These are phyloP conservation scores for Piloderma croceum DNA, from an alignment of 768 basidiomycete genomes.

Conservation along the genomic window DNA sequence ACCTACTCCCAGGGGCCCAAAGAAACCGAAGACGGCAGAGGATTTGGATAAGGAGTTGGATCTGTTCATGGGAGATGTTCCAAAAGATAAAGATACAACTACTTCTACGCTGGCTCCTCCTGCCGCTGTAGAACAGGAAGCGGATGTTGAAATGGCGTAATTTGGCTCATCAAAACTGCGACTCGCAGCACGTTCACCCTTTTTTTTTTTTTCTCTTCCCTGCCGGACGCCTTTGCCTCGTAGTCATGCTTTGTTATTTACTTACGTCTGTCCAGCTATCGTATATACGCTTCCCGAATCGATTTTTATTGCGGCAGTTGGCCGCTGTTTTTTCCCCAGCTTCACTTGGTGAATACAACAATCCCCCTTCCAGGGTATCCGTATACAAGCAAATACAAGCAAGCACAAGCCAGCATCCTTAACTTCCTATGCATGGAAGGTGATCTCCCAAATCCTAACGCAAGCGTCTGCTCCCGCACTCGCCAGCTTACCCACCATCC, in stretches of 20 bases:
- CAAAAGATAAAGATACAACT: slow-evolving; percentile 19
- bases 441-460: slow-evolving; percentile 67
- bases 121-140: slow-evolving; percentile 8
- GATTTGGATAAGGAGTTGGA: slow-evolving; percentile 89
- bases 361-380: too few species aligned
- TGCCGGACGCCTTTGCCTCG: too few species aligned
- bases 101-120: slow-evolving; percentile 17
- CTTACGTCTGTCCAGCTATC: neutral
- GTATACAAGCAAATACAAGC: too few species aligned
- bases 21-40: slow-evolving; percentile 68
- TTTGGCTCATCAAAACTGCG: neutral
- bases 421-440: slow-evolving; percentile 27
- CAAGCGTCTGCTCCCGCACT: slow-evolving; percentile 81
- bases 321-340: neutral
- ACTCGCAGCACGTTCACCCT: too few species aligned
- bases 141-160: slow-evolving; percentile 54
- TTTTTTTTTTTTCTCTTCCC: neutral
- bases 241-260: neutral
- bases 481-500: slow-evolving; percentile 48
- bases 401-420: too few species aligned
- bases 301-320: neutral
- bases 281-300: neutral
- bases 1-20: slow-evolving; percentile 23
- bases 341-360: too few species aligned
- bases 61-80: slow-evolving; percentile 68